phyloP scores from a whole-genome alignment of 1,284 basidiomycete species.

The Sanguinoderma infundibulare region DNA sequence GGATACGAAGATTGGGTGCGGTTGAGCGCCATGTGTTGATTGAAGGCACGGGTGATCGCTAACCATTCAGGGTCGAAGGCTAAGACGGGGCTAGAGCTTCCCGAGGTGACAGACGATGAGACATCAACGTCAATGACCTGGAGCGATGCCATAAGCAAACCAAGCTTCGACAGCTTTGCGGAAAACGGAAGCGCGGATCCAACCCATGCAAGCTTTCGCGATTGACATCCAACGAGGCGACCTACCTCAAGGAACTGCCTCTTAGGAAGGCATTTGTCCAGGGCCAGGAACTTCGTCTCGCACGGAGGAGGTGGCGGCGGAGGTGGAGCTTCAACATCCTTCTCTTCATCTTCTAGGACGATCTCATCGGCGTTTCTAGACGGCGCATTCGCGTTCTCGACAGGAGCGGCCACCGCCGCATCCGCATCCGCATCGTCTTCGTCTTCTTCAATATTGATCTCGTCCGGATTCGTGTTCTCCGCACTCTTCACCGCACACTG shows the following conservation, averaged over 20 bases:
- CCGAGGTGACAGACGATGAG: conserved; percentile 27
- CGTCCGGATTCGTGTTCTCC: conserved; percentile 41
- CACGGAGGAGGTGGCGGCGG: conserved; percentile 35
- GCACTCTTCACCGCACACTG: conserved; percentile 56
- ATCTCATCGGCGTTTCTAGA: conserved; percentile 75
- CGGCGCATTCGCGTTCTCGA: neutral
- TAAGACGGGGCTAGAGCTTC: conserved; percentile 33
- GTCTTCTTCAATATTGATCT: conserved; percentile 42
- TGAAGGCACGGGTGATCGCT: conserved; percentile 87
- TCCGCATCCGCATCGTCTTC: conserved; percentile 24
- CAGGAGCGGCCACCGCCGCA: neutral
- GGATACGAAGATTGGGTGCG: conserved; percentile 62
- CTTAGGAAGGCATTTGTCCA: conserved; percentile 90
- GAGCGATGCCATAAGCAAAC: neutral
- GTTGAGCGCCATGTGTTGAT: conserved; percentile 72
- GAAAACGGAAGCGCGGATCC: neutral
- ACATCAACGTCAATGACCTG: conserved; percentile 74
- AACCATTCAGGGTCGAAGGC: conserved; percentile 92
- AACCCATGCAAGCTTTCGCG: neutral
- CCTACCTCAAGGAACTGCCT: conserved; percentile 87
- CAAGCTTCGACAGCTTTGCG: neutral
- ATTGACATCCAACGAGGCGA: neutral
- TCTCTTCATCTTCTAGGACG: conserved; percentile 63
- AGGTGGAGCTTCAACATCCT: conserved; percentile 43
- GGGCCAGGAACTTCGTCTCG: conserved; percentile 84